These are phyloP conservation scores for Ceratocystiopsis sp. DNA, from an alignment of 2,329 filamentous ascomycete genomes.

Conservation along the genomic window DNA sequence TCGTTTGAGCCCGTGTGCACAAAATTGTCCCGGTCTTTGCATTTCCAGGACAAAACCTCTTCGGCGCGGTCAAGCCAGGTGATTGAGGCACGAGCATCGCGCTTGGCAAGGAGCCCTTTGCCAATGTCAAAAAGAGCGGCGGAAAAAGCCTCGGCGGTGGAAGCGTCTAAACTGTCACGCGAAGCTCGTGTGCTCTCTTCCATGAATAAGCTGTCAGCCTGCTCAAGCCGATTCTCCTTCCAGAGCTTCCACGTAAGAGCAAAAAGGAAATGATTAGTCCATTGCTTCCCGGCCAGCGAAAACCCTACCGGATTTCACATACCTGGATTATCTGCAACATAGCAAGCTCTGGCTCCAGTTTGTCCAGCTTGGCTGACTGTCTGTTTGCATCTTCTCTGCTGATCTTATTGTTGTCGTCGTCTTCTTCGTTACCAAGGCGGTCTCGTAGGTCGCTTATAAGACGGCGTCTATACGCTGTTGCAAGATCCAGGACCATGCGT, in stretches of 20 bases:
- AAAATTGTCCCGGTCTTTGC: constrained; percentile 18
- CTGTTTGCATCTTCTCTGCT: constrained; percentile 5
- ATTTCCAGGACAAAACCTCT: constrained; percentile 36
- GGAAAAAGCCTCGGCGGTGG: constrained; percentile 41
- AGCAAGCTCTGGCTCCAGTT: too few relatives aligned
- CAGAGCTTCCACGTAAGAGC: constrained; percentile 35
- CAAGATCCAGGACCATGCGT: constrained; percentile 43
- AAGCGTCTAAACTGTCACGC: constrained; percentile 23
- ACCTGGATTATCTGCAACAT: too few relatives aligned
- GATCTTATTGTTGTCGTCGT: constrained; percentile 12
- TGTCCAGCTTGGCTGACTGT: too few relatives aligned
- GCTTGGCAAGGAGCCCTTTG: constrained; percentile 32
- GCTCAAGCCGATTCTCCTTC: constrained; percentile 53
- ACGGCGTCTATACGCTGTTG: constrained; percentile 30
- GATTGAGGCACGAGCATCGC: constrained; percentile 36
- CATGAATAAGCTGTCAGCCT: constrained; percentile 60
- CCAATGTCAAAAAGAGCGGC: constrained; percentile 61
- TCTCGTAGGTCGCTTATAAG: constrained; percentile 10
- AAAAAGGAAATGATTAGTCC: constrained; percentile 38
- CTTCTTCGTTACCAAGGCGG: too few relatives aligned
- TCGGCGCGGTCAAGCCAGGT: constrained; percentile 61
- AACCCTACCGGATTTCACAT: constrained; percentile 2
- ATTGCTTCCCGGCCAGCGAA: constrained; percentile 32
- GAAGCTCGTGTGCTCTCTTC: constrained; percentile 31
- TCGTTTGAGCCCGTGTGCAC: constrained; percentile 26